Evolutionary conservation across 176 grass and related monocot genomes (phyloP).

Genomic region (Eleusine indica): DNA sequence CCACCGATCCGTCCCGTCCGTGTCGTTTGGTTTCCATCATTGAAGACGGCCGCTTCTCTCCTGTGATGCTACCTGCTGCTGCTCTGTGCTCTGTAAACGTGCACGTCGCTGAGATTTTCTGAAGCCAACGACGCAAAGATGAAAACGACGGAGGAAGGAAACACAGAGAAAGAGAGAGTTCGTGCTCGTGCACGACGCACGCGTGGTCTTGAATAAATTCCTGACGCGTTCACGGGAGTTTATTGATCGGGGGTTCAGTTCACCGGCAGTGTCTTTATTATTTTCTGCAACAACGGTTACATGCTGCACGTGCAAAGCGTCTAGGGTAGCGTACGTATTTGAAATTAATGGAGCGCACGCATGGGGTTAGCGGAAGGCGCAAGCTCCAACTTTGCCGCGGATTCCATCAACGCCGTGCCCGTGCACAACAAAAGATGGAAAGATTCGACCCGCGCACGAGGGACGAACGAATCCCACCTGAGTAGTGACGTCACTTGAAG

Average conservation of each 20-base stretch:
- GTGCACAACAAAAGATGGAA: not conserved
- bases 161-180: not conserved
- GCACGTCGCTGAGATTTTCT: no score
- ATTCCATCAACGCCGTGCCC: not conserved
- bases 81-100: not conserved
- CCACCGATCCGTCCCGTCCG: not conserved
- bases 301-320: not conserved
- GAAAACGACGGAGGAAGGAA: not conserved
- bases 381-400: not conserved
- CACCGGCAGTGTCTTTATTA: no score
- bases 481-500: not conserved
- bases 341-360: not conserved
- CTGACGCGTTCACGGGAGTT: slow-evolving; percentile 7
- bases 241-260: not conserved
- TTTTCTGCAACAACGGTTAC: not conserved
- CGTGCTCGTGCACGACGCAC: not conserved
- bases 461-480: no score
- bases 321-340: not conserved
- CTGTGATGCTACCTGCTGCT: not conserved
- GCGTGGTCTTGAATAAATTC: not conserved
- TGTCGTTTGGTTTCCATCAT: not conserved
- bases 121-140: no score
- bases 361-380: not conserved
- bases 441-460: not conserved
- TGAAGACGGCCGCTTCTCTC: slow-evolving; percentile 21